Percentiles rank a stretch among this genome's conserved stretches.
Evolutionary conservation across 257 asterid species (phyloP).

Genomic region (Plantago major): DNA sequence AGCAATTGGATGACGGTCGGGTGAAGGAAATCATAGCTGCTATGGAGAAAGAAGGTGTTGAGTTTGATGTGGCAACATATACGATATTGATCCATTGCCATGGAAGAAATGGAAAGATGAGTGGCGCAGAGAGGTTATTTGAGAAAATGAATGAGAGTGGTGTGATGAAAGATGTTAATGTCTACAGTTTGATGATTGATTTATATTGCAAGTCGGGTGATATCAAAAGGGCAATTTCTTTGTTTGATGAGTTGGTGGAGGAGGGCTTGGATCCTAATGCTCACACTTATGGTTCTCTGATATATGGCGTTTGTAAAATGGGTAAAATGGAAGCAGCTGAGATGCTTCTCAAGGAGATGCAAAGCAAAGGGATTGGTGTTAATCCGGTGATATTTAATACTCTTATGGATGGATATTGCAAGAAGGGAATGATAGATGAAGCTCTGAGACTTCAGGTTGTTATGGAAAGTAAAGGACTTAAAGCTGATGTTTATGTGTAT

Average conservation of each 20-base stretch:
- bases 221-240: slow-evolving; percentile 48
- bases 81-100: slow-evolving; percentile 50
- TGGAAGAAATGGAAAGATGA: slow-evolving; percentile 29
- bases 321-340: slow-evolving; percentile 73
- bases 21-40: slow-evolving; percentile 40
- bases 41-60: slow-evolving; percentile 59
- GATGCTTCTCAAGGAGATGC: slow-evolving; percentile 74
- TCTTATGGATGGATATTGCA: slow-evolving; percentile 81
- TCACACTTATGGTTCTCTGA: slow-evolving; percentile 68
- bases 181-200: slow-evolving; percentile 57
- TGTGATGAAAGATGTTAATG: slow-evolving; percentile 47
- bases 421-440: slow-evolving; percentile 71
- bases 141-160: slow-evolving; percentile 57
- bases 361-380: slow-evolving; percentile 52
- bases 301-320: slow-evolving; percentile 58
- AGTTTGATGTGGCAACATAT: slow-evolving; percentile 55
- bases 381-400: slow-evolving; percentile 68
- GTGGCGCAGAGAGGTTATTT: slow-evolving; percentile 56
- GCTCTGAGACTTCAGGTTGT: slow-evolving; percentile 49
- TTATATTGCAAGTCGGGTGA: slow-evolving; percentile 44
- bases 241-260: slow-evolving; percentile 68
- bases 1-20: slow-evolving; percentile 39
- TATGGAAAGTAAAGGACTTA: slow-evolving; percentile 74
- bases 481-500: slow-evolving; percentile 56
- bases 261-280: slow-evolving; percentile 61